phyloP scores from a whole-genome alignment of 164 flowering plant species.

The Sextonia rubra region DNA sequence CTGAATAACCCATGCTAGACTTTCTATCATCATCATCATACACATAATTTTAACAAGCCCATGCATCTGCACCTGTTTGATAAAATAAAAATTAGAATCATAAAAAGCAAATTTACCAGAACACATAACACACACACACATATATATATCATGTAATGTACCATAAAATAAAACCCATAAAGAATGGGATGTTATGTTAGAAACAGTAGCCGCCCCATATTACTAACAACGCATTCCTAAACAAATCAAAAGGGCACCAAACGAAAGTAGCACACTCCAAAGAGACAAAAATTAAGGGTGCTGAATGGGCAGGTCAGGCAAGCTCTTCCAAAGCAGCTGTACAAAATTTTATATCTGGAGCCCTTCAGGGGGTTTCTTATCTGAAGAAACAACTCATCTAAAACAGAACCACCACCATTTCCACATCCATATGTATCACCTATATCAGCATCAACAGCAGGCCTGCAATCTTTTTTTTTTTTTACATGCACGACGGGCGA shows the following conservation, averaged over 20 bases:
- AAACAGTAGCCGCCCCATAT: no score
- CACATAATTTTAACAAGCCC: no score
- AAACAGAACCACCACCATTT: not conserved
- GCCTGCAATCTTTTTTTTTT: constrained; percentile 6
- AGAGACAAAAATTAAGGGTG: not conserved
- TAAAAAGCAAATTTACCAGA: no score
- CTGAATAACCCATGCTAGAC: no score
- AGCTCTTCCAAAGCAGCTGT: constrained; percentile 19
- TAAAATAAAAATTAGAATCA: no score
- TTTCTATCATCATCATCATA: no score
- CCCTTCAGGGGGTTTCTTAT: not conserved
- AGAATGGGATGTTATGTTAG: no score
- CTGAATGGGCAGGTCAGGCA: not conserved
- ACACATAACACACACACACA: no score
- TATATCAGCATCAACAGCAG: constrained; percentile 5
- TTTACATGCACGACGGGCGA: constrained; percentile 14
- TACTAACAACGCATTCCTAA: not conserved
- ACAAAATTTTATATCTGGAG: constrained; percentile 19
- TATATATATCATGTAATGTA: no score
- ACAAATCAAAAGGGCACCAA: constrained; percentile 2
- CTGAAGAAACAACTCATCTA: constrained; percentile 5
- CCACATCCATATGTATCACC: constrained; percentile 2
- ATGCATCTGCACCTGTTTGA: no score
- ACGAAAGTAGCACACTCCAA: not conserved
- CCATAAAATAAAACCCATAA: no score